Base-by-base conservation (phyloP, 176 grass and related monocot species). In the Eragrostis nindensis region DNA sequence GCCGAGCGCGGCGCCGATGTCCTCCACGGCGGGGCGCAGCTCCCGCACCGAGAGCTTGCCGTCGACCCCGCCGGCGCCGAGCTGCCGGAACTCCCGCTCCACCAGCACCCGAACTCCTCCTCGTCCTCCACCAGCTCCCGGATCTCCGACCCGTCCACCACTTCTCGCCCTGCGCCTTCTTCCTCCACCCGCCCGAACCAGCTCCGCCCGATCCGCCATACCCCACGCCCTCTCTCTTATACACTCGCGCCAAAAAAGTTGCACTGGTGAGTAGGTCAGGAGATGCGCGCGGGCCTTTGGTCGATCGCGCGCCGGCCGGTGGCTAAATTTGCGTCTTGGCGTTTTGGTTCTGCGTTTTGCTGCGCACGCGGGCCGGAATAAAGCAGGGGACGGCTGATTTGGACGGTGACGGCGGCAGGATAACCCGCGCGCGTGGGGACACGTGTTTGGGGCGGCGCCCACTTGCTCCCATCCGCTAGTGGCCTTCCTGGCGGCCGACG, bases 61-160 rank as follows among this genome's bases (percentile, higher is more conserved):
- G 85, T 92, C 32, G 32, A 36, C 72, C 0, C 65, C 73, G 79
- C 90, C 83, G 73, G 57, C 73, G 83, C 89, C 92, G 54, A 97
- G 83, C 80, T 90, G 80, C 75, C 25, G 66, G 80, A 97, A 94
- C 76, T 89, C 90, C 80, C 5, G 81, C 27, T 94, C 94, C 27
- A 87, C 90, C 54, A 97, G 92, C 86, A 69, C 26, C 70, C 85
- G 73, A 97, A 97, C 7, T 83, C 87, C 83, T 88, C 92, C 77
- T 74, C 64, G 94, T 94, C 88, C 89, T 92, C 89, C 82, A 94
- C 92, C 83, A 97, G 57, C 60, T 94, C 87, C 73, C 88, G 75
- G 81, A 94, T 97, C 43, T 94, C 87, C 50, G 78, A 73, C n/a
- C 94, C 94, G 75, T 94, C 89, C 83, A 94, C 92, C 85, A 88